These are phyloP conservation scores for Priceomyces fermenticarens DNA, from an alignment of 805 yeast species.

Conservation along the genomic window DNA sequence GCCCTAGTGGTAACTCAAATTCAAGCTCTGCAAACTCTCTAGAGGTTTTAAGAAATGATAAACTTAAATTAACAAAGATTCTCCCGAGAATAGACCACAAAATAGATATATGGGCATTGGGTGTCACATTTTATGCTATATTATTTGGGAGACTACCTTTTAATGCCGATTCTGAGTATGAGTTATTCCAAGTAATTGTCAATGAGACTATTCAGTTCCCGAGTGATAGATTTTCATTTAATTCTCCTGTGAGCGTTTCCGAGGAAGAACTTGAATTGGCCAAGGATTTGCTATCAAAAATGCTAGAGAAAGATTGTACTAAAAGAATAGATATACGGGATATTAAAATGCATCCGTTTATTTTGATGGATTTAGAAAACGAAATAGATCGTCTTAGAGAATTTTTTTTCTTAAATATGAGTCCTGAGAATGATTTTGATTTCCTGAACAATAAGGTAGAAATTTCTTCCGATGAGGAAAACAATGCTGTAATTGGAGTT, in stretches of 20 bases:
- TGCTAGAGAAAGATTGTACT: conserved; percentile 69
- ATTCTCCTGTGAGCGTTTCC: conserved; percentile 37
- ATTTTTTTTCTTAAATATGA: conserved; percentile 29
- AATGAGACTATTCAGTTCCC: conserved; percentile 62
- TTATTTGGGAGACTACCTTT: conserved; percentile 89
- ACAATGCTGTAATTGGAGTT: conserved; percentile 79
- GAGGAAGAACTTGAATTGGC: conserved; percentile 46
- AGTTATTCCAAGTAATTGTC: conserved; percentile 78
- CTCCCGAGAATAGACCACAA: conserved; percentile 65
- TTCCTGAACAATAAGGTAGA: conserved; percentile 7
- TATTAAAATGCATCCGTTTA: conserved; percentile 75
- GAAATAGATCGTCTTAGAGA: conserved; percentile 34
- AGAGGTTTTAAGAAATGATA: conserved; percentile 20
- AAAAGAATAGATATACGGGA: conserved; percentile 66
- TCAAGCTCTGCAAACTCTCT: conserved; percentile 18
- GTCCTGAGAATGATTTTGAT: conserved; percentile 12
- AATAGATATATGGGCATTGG: conserved; percentile 97
- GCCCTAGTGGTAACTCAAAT: conserved; percentile 9
- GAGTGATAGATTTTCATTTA: conserved; percentile 23
- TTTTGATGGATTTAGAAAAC: conserved; percentile 37
- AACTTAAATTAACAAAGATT: conserved; percentile 15
- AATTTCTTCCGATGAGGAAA: conserved; percentile 61
- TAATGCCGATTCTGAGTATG: conserved; percentile 81
- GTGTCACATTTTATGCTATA: conserved; percentile 85
- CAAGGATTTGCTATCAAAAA: conserved; percentile 55